Conservation (phyloP, 805 yeast species). For the Kazachstania psychrophila region DNA sequence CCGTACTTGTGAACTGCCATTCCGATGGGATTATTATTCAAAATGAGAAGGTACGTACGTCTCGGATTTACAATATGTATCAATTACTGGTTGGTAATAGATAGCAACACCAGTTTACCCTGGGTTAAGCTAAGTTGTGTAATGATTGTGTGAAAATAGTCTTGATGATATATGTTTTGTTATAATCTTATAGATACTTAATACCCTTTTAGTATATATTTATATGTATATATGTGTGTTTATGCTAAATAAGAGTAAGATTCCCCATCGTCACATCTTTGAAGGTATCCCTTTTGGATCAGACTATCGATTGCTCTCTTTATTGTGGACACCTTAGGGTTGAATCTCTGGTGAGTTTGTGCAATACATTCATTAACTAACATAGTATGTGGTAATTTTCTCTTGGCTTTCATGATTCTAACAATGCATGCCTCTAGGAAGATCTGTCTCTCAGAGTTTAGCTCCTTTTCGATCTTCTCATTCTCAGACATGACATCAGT, state of each 20-base stretch:
- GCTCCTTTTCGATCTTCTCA: constrained; percentile 67
- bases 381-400: constrained; percentile 65
- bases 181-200: no score
- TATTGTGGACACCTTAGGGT: constrained; percentile 76
- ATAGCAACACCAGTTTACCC: no score
- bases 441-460: constrained; percentile 78
- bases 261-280: constrained; percentile 62
- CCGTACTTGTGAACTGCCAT: no score
- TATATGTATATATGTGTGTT: constrained; percentile 2
- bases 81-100: no score
- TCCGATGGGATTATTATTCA: no score
- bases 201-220: no score
- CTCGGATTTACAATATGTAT: no score
- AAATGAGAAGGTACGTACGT: no score
- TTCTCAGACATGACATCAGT: constrained; percentile 46
- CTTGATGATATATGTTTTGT: no score
- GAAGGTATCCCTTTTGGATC: constrained; percentile 77
- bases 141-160: no score
- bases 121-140: no score
- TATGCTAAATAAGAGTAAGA: constrained; percentile 76
- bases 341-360: constrained; percentile 72
- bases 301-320: constrained; percentile 78
- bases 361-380: constrained; percentile 81
- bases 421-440: constrained; percentile 89
- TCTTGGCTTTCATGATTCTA: constrained; percentile 91